Evolutionary conservation across 2,329 filamentous ascomycete species (phyloP), one percentile per base, ranked within the genome.

Genomic region (Hyphodiscus sp.): DNA sequence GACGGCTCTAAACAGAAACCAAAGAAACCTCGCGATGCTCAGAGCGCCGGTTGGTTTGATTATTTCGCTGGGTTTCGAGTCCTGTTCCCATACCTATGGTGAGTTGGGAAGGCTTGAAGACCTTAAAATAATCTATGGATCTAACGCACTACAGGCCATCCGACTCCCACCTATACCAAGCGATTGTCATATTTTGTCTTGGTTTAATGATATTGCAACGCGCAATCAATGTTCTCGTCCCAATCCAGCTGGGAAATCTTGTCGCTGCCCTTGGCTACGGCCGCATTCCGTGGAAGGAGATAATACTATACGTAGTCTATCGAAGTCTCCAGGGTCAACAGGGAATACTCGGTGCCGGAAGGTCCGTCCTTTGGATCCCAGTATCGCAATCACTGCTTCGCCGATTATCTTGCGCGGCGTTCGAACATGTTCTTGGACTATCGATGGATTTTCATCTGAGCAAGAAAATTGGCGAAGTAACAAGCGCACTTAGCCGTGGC

Each of bases 361-460:
- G 49, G 26, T 45, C 49, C 38, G 26, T 51, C 49, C 49, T 51
- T 41, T 51, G 49, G 49, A 51, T 51, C 43, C 49, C 49, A 45
- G 42, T 51, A 45, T 46, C 42, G 41, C 49, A 51, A 51, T 51
- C 49, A 46, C 41, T 46, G 29, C 42, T 46, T 45, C 42, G 49
- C 38, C 49, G 49, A 41, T n/a, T 51, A 45, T 46, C 42, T 51
- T 46, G 42, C 42, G 49, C 49, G 41, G 42, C 49, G 23, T 51
- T 51, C 20, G 42, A 51, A 41, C 49, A 51, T 15, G 49, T 51
- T 38, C 42, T 51, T 45, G 49, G 42, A 41, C 49, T 51, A 2
- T 51, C 49, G 15, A 45, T 51, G 42, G 49, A 51, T 51, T 51
- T 51, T 51, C 49, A 51, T 51, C 41, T 51, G 41, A 51, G 49